phyloP scores from a whole-genome alignment of 139 green algal genomes.

The Mesostigma viride region DNA sequence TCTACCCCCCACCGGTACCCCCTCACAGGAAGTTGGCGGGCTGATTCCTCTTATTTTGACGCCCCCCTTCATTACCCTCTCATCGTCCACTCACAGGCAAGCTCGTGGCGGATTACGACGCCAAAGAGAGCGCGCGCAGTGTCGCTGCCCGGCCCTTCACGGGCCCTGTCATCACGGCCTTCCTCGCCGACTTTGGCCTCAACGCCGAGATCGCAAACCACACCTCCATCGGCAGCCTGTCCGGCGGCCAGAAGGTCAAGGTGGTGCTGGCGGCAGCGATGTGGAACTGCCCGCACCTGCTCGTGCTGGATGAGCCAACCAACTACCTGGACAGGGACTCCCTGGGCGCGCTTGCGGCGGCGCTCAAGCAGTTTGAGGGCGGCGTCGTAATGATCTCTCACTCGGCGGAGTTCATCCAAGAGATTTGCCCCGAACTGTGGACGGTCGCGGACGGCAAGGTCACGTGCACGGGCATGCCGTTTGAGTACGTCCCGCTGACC shows the following conservation, averaged over 20 bases:
- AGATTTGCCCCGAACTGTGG: slow-evolving; percentile 15
- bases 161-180: slow-evolving; percentile 56
- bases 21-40: too few species aligned
- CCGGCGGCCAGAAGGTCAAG: slow-evolving; percentile 62
- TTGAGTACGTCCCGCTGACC: background rate
- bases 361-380: slow-evolving; percentile 51
- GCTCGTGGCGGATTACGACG: slow-evolving; percentile 25
- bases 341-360: slow-evolving; percentile 51
- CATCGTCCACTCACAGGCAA: too few species aligned
- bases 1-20: too few species aligned
- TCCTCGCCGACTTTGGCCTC: slow-evolving; percentile 77
- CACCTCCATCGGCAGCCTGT: slow-evolving; percentile 33
- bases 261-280: slow-evolving; percentile 60
- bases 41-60: too few species aligned
- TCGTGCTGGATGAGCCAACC: slow-evolving; percentile 64
- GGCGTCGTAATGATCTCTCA: slow-evolving; percentile 61
- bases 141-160: slow-evolving; percentile 61
- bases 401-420: background rate
- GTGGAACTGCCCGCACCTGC: slow-evolving; percentile 61
- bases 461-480: slow-evolving; percentile 4
- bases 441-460: slow-evolving; percentile 6
- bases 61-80: background rate
- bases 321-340: slow-evolving; percentile 70
- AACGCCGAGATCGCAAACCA: slow-evolving; percentile 53
- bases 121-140: slow-evolving; percentile 59